phyloP scores from a whole-genome alignment of 2,329 filamentous ascomycete species.

The Aspergillus spinulosporus region DNA sequence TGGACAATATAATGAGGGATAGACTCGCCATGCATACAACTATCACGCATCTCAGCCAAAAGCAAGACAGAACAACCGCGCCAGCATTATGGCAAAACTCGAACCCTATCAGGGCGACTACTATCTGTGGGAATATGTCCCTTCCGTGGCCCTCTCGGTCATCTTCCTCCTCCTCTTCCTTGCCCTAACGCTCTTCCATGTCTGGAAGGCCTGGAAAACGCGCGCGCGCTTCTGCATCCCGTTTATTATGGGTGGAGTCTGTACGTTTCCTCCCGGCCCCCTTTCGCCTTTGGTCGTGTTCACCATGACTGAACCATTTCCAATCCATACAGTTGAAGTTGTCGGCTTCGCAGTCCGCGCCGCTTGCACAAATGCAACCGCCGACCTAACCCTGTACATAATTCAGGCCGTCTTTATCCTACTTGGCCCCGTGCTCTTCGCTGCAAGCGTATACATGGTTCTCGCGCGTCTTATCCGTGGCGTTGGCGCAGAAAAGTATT shows the following conservation, averaged over 20 bases:
- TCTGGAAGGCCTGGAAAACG: constrained; percentile 30
- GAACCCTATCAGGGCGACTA: constrained; percentile 23
- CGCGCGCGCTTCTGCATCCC: constrained; percentile 34
- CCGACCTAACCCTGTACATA: constrained; percentile 35
- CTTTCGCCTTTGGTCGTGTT: too few species aligned
- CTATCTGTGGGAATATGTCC: constrained; percentile 32
- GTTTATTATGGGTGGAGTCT: constrained; percentile 39
- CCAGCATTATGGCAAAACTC: constrained; percentile 20
- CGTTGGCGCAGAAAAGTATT: constrained; percentile 42
- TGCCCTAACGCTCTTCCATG: constrained; percentile 25
- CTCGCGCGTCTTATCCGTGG: constrained; percentile 49
- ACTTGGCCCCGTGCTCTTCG: constrained; percentile 52
- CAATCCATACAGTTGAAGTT: constrained; percentile 37
- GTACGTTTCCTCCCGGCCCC: constrained; percentile 26
- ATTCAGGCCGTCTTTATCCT: constrained; percentile 49
- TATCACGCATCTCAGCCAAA: too few species aligned
- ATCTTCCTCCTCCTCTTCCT: constrained; percentile 33
- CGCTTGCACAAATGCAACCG: constrained; percentile 23
- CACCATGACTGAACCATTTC: background rate
- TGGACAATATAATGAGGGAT: too few species aligned
- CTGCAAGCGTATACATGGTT: constrained; percentile 55
- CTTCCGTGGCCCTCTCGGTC: constrained; percentile 26
- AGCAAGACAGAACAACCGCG: background rate
- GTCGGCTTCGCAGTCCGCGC: constrained; percentile 30
- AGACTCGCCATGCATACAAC: too few species aligned